Evolutionary conservation across 2,329 filamentous ascomycete species (phyloP), one percentile per base, ranked within the genome.

Genomic region (Diaporthe batatas): DNA sequence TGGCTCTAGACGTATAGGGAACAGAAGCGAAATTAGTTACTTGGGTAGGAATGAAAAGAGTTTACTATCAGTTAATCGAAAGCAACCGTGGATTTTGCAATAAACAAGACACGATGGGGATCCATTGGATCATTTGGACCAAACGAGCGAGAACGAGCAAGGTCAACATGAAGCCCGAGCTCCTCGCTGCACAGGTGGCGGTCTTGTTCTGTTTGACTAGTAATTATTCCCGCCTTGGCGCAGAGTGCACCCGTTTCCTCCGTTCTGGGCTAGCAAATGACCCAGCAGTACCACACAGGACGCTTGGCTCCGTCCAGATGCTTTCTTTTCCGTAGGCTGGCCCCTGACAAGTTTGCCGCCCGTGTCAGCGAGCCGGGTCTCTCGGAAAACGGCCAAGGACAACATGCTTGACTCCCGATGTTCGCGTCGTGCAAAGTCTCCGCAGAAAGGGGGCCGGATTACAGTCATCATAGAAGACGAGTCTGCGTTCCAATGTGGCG

Each of bases 141-240:
- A 49, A 65, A 65, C 21, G 34, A 49, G n/a, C 59, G 21, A 49
- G n/a, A 49, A 23, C 21, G 44, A 49, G 23, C 44, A 65, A 18
- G 42, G n/a, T 23, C 25, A 16, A n/a, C 21, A n/a, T 8, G 59
- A 12, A 11, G 29, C 59, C 42, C 25, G 21, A 65, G 59, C 29
- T 34, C 18, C n/a, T 23, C n/a, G 47, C n/a, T 65, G 29, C 29
- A 29, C 29, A 29, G 2, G 29, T 29, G 59, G 59, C 6, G 2
- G 23, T 65, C 18, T 29, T 34, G 25, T 32, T 34, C 36, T 23
- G 18, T 23, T 21, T 44, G 39, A 25, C 42, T 18, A 47, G n/a
- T n/a, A n/a, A n/a, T n/a, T n/a, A n/a, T 47, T 32, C 1, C 59
- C 42, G 18, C 10, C 42, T 49, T 64, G 59, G 42, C 58, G 39